Conservation (phyloP, 306 rosid genomes). For the Pyrus pyrifolia region DNA sequence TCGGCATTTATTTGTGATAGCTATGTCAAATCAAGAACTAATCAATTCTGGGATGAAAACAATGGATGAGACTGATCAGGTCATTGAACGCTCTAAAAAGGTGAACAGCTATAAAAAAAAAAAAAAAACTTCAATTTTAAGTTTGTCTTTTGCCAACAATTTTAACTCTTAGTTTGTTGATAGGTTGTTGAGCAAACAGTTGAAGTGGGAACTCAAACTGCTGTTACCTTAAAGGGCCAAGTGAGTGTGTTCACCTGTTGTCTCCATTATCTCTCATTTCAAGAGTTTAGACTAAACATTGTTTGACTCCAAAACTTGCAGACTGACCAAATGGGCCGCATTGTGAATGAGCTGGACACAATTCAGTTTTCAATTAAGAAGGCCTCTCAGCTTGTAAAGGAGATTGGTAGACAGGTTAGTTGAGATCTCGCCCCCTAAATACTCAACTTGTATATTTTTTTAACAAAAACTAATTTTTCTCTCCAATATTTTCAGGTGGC, state of each 20-base stretch:
- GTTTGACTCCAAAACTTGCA: constrained; percentile 29
- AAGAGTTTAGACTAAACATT: constrained; percentile 14
- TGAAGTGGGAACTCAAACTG: constrained; percentile 97
- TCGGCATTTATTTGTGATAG: constrained; percentile 38
- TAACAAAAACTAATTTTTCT: constrained; percentile 10
- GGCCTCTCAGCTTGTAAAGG: constrained; percentile 97
- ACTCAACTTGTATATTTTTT: constrained; percentile 1
- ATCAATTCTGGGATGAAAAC: constrained; percentile 67
- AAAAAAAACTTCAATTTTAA: background rate
- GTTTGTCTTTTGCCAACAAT: constrained; percentile 7
- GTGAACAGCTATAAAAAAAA: constrained; percentile 28
- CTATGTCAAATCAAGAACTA: constrained; percentile 97
- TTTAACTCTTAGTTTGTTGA: constrained; percentile 19
- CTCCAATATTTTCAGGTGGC: constrained; percentile 58
- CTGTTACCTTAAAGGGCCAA: constrained; percentile 84
- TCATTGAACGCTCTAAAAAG: constrained; percentile 82
- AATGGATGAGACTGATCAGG: constrained; percentile 98
- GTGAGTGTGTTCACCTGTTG: constrained; percentile 43
- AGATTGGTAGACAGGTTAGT: constrained; percentile 96
- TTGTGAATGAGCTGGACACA: constrained; percentile 95
- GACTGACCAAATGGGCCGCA: constrained; percentile 99
- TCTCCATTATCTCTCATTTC: background rate
- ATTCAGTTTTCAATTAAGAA: constrained; percentile 96
- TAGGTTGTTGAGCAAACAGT: constrained; percentile 90
- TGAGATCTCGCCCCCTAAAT: background rate